Evolutionary conservation across 352 stramenopile species (phyloP), one percentile per base, ranked within the genome.

Genomic region (Phytophthora parvispora): DNA sequence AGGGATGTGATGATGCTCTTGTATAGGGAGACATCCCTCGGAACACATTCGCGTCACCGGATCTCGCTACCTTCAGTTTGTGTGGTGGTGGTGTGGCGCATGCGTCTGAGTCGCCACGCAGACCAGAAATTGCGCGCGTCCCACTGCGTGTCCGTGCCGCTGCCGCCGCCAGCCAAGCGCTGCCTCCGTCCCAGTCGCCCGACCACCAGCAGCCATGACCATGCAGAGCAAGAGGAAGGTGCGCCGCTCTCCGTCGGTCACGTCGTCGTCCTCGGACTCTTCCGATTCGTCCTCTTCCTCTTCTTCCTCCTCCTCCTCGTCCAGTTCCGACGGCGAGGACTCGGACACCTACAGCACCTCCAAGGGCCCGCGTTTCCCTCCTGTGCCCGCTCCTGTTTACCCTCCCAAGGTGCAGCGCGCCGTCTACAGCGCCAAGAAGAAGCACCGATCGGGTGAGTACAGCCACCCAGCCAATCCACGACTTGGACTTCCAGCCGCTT

Each of bases 381-480:
- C 67, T 15, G 81, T 95, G 5, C 51, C 79, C 24, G 34, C 77
- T 36, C 84, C 85, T 7, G 61, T 77, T 45, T 85, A 83, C 28
- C 75, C 82, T 32, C 43, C 63, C 12, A 91, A 91, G 61, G 76
- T 90, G 29, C 67, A 75, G 20, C 74, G 74, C 12, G 75, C 80
- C 13, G 63, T 95, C 1, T 69, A 67, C 25, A 83, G 83, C 54
- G 83, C 83, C 42, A 95, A 95, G 69, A 81, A 80, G 52, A 87
- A 86, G 29, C 85, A 95, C 43, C 87, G 87, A 69, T 90, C 85
- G 27, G 87, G 87, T 95, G 77, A 16, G 22, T 40, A 50, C 13
- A 28, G 6, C 36, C 16, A 16, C 45, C 18, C 20, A 4, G n/a
- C n/a, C n/a, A n/a, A n/a, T n/a, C n/a, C n/a, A n/a, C n/a, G n/a